Conservation (phyloP, 2,329 filamentous ascomycete species). For the Talaromyces sp. region DNA sequence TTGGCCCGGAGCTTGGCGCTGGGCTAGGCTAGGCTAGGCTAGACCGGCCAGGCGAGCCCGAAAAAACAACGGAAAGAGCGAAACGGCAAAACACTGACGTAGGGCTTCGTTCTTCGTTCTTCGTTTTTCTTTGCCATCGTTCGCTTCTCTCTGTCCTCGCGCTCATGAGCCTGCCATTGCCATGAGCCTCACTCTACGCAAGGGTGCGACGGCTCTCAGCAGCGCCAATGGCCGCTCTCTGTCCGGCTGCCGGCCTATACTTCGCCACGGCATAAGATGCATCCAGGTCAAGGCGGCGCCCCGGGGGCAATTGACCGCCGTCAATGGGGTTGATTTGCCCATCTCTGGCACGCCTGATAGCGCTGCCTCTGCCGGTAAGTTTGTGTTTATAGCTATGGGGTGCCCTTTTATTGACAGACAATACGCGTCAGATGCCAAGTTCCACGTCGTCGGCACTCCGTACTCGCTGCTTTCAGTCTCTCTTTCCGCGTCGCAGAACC, state of each 20-base stretch:
- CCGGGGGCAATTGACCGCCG: slow-evolving; percentile 29
- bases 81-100: slow-evolving; percentile 10
- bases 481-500: slow-evolving; percentile 84
- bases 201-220: slow-evolving; percentile 28
- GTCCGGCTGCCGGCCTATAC: slow-evolving; percentile 10
- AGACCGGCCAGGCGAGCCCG: neutral
- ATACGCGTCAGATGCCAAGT: slow-evolving; percentile 67
- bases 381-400: neutral
- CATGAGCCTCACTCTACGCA: slow-evolving; percentile 32
- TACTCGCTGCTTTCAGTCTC: slow-evolving; percentile 92
- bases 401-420: neutral
- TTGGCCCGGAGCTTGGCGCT: neutral
- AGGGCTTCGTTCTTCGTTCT: slow-evolving; percentile 4
- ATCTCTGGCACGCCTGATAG: slow-evolving; percentile 31
- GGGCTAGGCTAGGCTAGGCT: neutral
- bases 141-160: slow-evolving; percentile 1
- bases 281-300: slow-evolving; percentile 41
- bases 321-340: slow-evolving; percentile 32
- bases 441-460: slow-evolving; percentile 86
- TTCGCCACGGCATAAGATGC: slow-evolving; percentile 23
- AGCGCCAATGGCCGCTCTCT: slow-evolving; percentile 21
- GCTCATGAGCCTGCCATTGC: slow-evolving; percentile 12
- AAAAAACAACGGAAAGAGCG: neutral
- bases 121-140: slow-evolving; percentile 1
- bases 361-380: slow-evolving; percentile 37